A percentile compares a stretch with the other conserved stretches of the same genome.
Conservation (phyloP, 2,329 filamentous ascomycete genomes). For the Pseudohalonectria lignicola region DNA sequence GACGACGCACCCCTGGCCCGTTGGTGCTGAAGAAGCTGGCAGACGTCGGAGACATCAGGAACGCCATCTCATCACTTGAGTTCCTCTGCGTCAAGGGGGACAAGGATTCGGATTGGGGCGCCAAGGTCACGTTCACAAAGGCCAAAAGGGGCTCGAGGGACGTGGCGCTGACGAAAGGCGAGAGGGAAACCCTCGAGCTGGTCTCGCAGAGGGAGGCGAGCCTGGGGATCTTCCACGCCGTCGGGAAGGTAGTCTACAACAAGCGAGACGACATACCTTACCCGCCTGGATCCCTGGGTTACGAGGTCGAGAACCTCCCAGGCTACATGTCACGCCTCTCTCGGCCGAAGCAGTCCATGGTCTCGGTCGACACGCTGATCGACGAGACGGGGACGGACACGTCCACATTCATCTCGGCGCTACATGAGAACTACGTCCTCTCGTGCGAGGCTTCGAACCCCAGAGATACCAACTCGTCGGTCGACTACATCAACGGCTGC, state of each 20-base stretch:
- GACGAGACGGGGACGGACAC: slow-evolving; percentile 91
- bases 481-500: slow-evolving; percentile 75
- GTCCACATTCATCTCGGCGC: slow-evolving; percentile 25
- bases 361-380: slow-evolving; percentile 65
- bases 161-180: slow-evolving; percentile 57
- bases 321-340: slow-evolving; percentile 44
- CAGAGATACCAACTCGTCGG: slow-evolving; percentile 44
- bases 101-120: slow-evolving; percentile 61
- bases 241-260: slow-evolving; percentile 94
- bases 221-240: slow-evolving; percentile 89
- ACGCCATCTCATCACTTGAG: slow-evolving; percentile 82
- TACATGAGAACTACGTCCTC: slow-evolving; percentile 70
- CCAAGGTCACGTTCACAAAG: slow-evolving; percentile 61
- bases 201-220: slow-evolving; percentile 82
- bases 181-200: slow-evolving; percentile 68
- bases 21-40: slow-evolving; percentile 68
- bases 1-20: slow-evolving; percentile 65
- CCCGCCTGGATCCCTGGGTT: slow-evolving; percentile 23
- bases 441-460: slow-evolving; percentile 58
- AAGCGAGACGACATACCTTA: slow-evolving; percentile 56
- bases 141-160: slow-evolving; percentile 50
- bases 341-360: slow-evolving; percentile 52
- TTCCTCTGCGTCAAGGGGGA: slow-evolving; percentile 84
- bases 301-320: slow-evolving; percentile 44
- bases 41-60: slow-evolving; percentile 84